A percentile compares a stretch with the other conserved stretches of the same genome.
Evolutionary conservation across 345 rosid genomes (phyloP).

Genomic region (Limnanthes douglasii): DNA sequence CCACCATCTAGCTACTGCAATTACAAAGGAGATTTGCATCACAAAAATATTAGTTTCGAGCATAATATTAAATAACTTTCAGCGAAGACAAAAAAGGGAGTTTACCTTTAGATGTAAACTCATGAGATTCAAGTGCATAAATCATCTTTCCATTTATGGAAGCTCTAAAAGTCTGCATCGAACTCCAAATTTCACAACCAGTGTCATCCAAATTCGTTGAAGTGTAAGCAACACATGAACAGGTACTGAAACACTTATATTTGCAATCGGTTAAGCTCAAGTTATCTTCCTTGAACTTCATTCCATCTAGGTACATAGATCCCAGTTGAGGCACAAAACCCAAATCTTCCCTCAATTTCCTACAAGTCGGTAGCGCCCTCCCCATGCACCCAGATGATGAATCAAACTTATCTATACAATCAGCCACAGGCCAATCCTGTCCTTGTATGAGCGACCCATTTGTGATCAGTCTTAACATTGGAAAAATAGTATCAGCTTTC

Average conservation of each 20-base stretch:
- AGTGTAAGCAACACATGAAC: conserved; percentile 30
- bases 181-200: conserved; percentile 27
- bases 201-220: conserved; percentile 13
- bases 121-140: too few species aligned
- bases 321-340: too few species aligned
- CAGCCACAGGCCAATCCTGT: background rate
- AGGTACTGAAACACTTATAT: conserved; percentile 13
- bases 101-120: too few species aligned
- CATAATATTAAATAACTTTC: too few species aligned
- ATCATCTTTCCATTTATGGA: too few species aligned
- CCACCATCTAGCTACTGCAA: too few species aligned
- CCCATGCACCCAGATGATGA: background rate
- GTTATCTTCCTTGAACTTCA: conserved; percentile 9
- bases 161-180: too few species aligned
- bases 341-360: too few species aligned
- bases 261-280: conserved; percentile 12
- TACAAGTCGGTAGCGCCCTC: too few species aligned
- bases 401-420: conserved; percentile 1
- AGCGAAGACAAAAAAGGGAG: too few species aligned
- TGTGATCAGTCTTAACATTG: background rate
- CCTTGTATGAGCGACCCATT: background rate
- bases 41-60: too few species aligned
- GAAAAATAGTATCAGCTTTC: background rate
- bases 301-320: background rate
- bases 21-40: too few species aligned